Percentiles rank a stretch among this genome's conserved stretches.
These are phyloP conservation scores for Thalassiosira mediterranea DNA, from an alignment of 352 stramenopile genomes.

Conservation along the genomic window DNA sequence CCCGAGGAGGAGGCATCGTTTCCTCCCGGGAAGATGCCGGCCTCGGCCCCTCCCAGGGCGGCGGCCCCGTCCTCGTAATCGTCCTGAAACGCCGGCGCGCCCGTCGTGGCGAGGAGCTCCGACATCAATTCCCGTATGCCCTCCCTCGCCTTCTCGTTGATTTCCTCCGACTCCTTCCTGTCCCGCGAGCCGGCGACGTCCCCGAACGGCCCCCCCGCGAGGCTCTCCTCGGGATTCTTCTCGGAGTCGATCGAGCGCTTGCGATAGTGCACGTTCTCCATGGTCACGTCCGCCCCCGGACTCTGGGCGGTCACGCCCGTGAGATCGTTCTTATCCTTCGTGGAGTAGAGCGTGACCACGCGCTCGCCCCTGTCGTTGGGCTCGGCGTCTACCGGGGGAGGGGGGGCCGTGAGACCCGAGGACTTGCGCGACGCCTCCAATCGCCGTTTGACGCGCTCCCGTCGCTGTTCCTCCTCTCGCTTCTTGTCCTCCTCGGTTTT, in stretches of 20 bases:
- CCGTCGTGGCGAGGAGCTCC: constrained; percentile 68
- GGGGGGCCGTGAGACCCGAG: constrained; percentile 58
- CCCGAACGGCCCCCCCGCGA: constrained; percentile 46
- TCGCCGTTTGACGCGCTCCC: constrained; percentile 21
- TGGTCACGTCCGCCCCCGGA: constrained; percentile 30
- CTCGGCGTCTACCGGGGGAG: constrained; percentile 49
- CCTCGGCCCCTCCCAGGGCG: no score
- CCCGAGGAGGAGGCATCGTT: no score
- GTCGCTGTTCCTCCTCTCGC: constrained; percentile 20
- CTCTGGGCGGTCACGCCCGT: constrained; percentile 56
- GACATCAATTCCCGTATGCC: constrained; percentile 67
- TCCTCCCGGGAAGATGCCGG: no score
- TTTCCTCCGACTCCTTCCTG: constrained; percentile 37
- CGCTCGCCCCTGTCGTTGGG: constrained; percentile 77
- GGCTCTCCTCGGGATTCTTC: constrained; percentile 43
- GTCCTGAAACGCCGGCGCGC: constrained; percentile 76
- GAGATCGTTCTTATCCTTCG: constrained; percentile 81
- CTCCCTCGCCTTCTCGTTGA: constrained; percentile 72
- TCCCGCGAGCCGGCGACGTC: constrained; percentile 38
- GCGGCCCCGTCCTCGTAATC: constrained; percentile 57
- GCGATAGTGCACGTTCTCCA: constrained; percentile 44
- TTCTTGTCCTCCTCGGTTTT: constrained; percentile 40
- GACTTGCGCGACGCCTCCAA: constrained; percentile 18
- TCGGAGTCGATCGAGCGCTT: constrained; percentile 26
- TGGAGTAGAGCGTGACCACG: constrained; percentile 79